Evolutionary conservation across 441 rosid genomes (phyloP).

Genomic region (Populus trichocarpa): DNA sequence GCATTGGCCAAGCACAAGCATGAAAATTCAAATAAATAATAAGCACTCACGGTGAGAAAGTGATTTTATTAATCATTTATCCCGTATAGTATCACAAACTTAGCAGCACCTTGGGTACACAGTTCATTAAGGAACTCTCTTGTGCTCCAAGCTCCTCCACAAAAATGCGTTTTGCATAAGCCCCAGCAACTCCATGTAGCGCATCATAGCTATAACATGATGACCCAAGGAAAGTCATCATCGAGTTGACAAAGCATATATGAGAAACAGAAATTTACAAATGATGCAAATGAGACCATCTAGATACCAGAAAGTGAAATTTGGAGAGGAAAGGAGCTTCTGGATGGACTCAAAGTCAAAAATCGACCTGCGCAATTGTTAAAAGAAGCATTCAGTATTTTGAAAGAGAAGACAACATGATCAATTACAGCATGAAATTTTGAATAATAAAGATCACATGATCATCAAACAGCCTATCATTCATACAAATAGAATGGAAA

Average conservation of each 20-base stretch:
- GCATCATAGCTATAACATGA: slow-evolving; percentile 76
- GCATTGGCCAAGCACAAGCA: slow-evolving; percentile 13
- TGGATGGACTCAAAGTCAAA: slow-evolving; percentile 77
- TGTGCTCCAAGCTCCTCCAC: slow-evolving; percentile 94
- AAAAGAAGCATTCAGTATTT: not conserved
- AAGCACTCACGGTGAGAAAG: not conserved
- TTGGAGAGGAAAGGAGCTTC: slow-evolving; percentile 82
- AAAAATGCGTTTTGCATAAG: slow-evolving; percentile 83
- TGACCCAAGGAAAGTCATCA: not conserved
- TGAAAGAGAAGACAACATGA: not conserved
- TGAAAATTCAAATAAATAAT: not conserved
- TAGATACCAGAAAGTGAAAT: slow-evolving; percentile 81
- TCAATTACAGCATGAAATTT: not conserved
- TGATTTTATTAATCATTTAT: not conserved
- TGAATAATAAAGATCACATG: not conserved
- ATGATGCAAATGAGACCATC: slow-evolving; percentile 18
- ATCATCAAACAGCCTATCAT: not conserved
- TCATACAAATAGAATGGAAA: not conserved
- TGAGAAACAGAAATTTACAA: slow-evolving; percentile 6
- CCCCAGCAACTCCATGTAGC: slow-evolving; percentile 96
- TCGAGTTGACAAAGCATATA: not conserved
- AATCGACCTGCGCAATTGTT: slow-evolving; percentile 59
- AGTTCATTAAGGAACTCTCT: slow-evolving; percentile 82
- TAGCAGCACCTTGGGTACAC: slow-evolving; percentile 73
- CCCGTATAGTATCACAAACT: slow-evolving; percentile 10